Percentiles rank a stretch among this genome's conserved stretches.
These are phyloP conservation scores for Paramecium sonneborni DNA, from an alignment of 73 alveolate species.

Conservation along the genomic window DNA sequence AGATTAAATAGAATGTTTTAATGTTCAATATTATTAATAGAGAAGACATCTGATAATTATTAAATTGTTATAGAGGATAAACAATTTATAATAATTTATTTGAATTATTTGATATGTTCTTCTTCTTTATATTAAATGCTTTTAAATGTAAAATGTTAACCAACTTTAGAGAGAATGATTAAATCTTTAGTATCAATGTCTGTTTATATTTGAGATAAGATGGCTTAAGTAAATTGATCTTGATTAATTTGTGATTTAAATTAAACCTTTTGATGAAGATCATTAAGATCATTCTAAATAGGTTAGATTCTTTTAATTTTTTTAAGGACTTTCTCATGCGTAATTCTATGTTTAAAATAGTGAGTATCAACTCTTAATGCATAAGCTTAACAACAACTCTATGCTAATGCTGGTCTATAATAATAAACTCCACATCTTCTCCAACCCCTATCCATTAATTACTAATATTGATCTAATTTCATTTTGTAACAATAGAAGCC, in stretches of 20 bases:
- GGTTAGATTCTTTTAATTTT: constrained; percentile 69
- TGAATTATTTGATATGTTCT: background rate
- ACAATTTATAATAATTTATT: background rate
- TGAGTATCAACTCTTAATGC: constrained; percentile 80
- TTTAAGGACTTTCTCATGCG: constrained; percentile 83
- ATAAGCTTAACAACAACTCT: constrained; percentile 87
- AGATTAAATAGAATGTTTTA: background rate
- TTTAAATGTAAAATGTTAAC: background rate
- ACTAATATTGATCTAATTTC: constrained; percentile 79
- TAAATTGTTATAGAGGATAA: background rate
- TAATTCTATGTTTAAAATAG: constrained; percentile 72
- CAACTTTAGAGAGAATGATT: background rate
- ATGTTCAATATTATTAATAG: background rate
- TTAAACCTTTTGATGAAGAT: background rate
- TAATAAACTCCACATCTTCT: constrained; percentile 88
- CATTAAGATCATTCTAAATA: background rate
- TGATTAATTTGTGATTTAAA: background rate
- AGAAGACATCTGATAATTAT: background rate
- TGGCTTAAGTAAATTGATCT: background rate
- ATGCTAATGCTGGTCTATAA: constrained; percentile 75
- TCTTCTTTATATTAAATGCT: background rate
- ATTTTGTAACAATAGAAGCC: constrained; percentile 72
- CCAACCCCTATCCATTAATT: constrained; percentile 91
- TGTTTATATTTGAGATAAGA: background rate
- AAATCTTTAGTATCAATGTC: background rate